Base-by-base conservation (phyloP, 2,329 filamentous ascomycete genomes). In the Aureobasidium sp. region DNA sequence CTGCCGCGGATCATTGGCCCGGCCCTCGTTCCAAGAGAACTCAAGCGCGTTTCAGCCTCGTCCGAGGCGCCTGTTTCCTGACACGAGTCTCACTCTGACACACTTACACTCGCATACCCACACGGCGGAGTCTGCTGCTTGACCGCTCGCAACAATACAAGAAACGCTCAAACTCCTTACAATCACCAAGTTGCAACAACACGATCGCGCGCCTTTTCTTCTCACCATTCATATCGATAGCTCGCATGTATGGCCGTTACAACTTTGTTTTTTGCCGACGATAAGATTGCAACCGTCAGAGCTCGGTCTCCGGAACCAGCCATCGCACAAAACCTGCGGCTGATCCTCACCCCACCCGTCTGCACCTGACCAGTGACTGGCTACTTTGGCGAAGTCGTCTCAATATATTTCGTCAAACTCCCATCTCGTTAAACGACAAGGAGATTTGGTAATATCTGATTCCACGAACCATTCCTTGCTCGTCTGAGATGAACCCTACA, bases 281-380 rank as follows among this genome's bases (percentile, higher is more conserved):
- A 48, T 58, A 58, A 58, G 54, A 58, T 58, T 58, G 32, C 54
- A 58, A 58, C 54, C 27, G 54, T 13, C 32, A 48, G 54, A 47
- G 54, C 54, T 21, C 30, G 54, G 54, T 42, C 54, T 27, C 42
- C 21, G 37, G 25, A 42, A 47, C 42, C 54, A 58, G 54, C 54
- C 50, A 32, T 42, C 27, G 14, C 10, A 10, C 37, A 54, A 42
- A 54, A 30, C 21, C 25, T 13, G 50, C 32, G 37, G n/a, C 50
- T 32, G 50, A 13, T 42, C 25, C 21, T 32, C 36, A 29, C 30
- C 50, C 50, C 50, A 32, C 50, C 27, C 36, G 37, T n/a, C 50
- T 37, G 25, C 27, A 30, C 49, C 36, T 5, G 37, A 14, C 50
- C 50, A 9, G 48, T 34, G 21, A 29, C 34, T 21, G 21, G 21